Conservation (phyloP, 2,329 filamentous ascomycete species). For the Venturia oleaginea region DNA sequence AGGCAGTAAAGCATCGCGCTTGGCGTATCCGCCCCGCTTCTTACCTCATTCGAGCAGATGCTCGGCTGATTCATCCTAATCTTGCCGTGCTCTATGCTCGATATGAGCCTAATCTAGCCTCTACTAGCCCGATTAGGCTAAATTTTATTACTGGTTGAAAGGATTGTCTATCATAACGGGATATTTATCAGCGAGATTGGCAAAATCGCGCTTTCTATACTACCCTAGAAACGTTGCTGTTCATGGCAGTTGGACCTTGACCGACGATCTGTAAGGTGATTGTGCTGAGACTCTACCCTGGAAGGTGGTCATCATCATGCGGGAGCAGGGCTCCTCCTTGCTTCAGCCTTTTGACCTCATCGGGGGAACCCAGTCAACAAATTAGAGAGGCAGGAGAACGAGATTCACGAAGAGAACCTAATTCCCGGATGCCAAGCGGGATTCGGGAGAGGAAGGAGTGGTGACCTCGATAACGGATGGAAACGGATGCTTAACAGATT, state of each 20-base stretch:
- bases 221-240: background rate
- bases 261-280: background rate
- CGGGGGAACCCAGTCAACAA: background rate
- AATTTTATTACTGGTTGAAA: too few species aligned
- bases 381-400: conserved; percentile 3
- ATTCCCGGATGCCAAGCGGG: conserved; percentile 7
- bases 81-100: too few species aligned
- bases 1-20: too few species aligned
- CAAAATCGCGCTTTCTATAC: too few species aligned
- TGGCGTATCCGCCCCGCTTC: too few species aligned
- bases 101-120: too few species aligned
- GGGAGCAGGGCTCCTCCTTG: conserved; percentile 9
- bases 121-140: too few species aligned
- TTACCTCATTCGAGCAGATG: too few species aligned
- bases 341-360: background rate
- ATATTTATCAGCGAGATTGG: too few species aligned
- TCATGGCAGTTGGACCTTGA: background rate
- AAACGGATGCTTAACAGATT: background rate
- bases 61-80: too few species aligned
- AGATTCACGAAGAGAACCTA: background rate
- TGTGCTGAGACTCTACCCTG: conserved; percentile 5
- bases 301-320: conserved; percentile 6
- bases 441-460: background rate
- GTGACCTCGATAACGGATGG: background rate
- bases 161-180: too few species aligned